Evolutionary conservation across 305 asterid species (phyloP), one percentile per base, ranked within the genome.

Genomic region (Fraxinus xanthoxyloides): DNA sequence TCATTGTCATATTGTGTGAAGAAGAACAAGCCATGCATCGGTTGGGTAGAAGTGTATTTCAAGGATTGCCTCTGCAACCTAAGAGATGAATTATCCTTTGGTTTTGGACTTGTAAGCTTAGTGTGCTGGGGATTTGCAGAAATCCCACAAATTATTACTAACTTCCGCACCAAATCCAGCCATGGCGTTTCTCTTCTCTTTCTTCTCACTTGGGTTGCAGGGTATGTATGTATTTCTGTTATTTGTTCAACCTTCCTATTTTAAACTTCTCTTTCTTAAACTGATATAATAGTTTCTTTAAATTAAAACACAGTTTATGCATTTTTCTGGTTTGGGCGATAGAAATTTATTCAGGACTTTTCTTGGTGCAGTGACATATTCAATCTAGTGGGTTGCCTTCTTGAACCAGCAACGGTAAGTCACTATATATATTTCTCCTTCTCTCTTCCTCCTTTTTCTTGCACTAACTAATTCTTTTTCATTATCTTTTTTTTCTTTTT

Each of bases 331-430:
- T 40, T 40, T 40, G 51, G 17, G 51, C 51, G 0, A 32, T 10
- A 40, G 51, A 40, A 40, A 10, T 40, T 40, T 40, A 40, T 40
- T 40, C 46, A 38, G 46, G 51, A 51, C 19, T 51, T 51, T 74
- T 21, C 24, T 81, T 81, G 65, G 7, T 82, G 90, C 95, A 95
- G 99, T 1, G 99, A 95, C 79, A 77, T 87, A 0, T 95, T 95
- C 85, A 95, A 95, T 82, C 85, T 95, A 61, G 85, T 85, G 61
- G 99, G 99, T 2, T 95, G 99, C 83, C 88, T 95, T 89, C 95
- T 95, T 61, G 99, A 95, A 78, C 97, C 99, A 54, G 96, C 97
- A 9, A 95, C 99, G 15, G 99, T 95, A 72, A 86, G 91, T 54
- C 26, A 59, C 77, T 75, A 21, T 7, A 77, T 32, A 26, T 51